Base-by-base conservation (phyloP, 176 grass and related monocot species). In the Triticum monococcum region DNA sequence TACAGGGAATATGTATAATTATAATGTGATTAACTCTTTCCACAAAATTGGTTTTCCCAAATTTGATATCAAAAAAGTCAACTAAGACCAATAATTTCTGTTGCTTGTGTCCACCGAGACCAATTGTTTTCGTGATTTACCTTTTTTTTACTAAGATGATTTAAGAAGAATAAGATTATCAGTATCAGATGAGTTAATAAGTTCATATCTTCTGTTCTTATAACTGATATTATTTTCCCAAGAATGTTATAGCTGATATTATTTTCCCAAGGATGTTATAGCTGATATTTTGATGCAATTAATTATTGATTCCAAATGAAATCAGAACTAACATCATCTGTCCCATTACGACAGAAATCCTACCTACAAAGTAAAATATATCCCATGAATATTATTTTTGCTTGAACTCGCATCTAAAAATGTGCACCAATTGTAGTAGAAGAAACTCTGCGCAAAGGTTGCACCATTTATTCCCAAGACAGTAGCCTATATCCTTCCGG, bases 281-380 rank as follows among this genome's bases (percentile, higher is more conserved):
- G 68, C 4, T 71, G 33, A 78, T 84, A 41, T 26, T 45, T 22
- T 80, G 8, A 43, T 84, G 38, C 12, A 74, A 3, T 70, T 74
- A 60, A 76, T 68, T 57, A 11, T 24, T 85, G 61, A 75, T 67
- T 89, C 9, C 25, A 73, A 75, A 81, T 59, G 61, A 77, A 43
- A 75, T 43, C 17, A 31, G 5, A 84, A 65, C 57, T 24, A 17
- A 64, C 63, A 74, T 84, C 30, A 62, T 80, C 16, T 79, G 63
- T 52, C 18, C 72, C 31, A 81, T 12, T n/a, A 23, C 74, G 35
- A 48, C 33, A 68, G 57, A 80, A 80, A 28, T 75, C 37, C 31
- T 86, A 90, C 31, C 33, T 78, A 64, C 45, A 23, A 71, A 81
- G 64, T 45, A 37, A 68, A 89, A 72, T 69, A 69, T 32, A 75